Conservation (phyloP, 768 basidiomycete species). For the Royoungia palumana region DNA sequence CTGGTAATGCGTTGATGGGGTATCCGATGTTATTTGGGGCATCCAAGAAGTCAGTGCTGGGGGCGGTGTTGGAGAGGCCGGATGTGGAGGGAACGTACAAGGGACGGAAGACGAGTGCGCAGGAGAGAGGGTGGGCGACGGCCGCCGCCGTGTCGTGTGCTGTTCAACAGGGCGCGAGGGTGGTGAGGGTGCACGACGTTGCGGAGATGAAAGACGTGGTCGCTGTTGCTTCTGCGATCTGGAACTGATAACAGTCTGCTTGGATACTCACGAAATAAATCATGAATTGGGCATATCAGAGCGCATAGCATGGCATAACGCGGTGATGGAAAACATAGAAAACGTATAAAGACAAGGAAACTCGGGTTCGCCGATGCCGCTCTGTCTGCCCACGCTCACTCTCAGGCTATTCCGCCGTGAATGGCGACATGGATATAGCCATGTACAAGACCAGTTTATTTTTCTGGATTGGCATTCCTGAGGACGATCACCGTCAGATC, state of each 20-base stretch:
- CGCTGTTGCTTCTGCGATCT: conserved; percentile 60
- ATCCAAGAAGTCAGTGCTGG: conserved; percentile 85
- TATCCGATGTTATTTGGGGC: conserved; percentile 71
- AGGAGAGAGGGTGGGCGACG: conserved; percentile 75
- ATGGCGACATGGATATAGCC: conserved; percentile 12
- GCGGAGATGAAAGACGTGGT: conserved; percentile 72
- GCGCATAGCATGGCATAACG: conserved; percentile 23
- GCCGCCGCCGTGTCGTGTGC: conserved; percentile 72
- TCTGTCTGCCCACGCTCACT: conserved; percentile 5
- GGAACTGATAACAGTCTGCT: conserved; percentile 24
- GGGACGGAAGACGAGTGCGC: conserved; percentile 56
- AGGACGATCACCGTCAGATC: conserved; percentile 6
- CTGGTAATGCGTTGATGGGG: conserved; percentile 50
- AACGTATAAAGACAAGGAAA: conserved; percentile 10
- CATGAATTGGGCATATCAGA: conserved; percentile 21
- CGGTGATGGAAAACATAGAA: conserved; percentile 2
- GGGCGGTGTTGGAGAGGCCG: conserved; percentile 51
- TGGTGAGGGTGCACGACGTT: conserved; percentile 84
- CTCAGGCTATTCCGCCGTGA: conserved; percentile 15
- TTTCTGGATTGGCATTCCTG: conserved; percentile 32
- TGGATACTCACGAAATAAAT: neutral
- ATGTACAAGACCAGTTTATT: conserved; percentile 13
- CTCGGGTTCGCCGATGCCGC: conserved; percentile 1
- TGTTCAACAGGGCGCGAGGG: conserved; percentile 65
- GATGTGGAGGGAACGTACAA: conserved; percentile 36